Evolutionary conservation across 2,329 filamentous ascomycete species (phyloP).

Genomic region (Domatiomyces catenatus): DNA sequence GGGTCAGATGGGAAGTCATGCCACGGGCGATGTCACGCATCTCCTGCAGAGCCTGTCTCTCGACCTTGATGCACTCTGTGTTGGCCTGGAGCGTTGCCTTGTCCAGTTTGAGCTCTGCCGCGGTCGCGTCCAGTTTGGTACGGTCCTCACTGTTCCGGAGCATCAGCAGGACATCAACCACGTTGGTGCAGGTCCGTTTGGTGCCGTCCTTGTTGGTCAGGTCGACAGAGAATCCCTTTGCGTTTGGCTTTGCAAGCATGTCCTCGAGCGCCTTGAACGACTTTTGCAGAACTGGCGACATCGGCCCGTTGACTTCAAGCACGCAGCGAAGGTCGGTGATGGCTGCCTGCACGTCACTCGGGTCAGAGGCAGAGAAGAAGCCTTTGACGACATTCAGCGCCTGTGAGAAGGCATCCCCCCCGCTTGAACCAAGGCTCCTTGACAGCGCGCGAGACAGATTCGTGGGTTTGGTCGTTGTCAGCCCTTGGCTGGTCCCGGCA

Average conservation of each 20-base stretch:
- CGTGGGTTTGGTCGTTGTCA: slow-evolving; percentile 2
- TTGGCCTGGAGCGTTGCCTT: slow-evolving; percentile 11
- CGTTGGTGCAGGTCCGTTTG: slow-evolving; percentile 7
- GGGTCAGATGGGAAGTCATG: not conserved
- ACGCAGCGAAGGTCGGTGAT: slow-evolving; percentile 13
- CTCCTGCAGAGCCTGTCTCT: slow-evolving; percentile 12
- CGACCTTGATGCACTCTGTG: slow-evolving; percentile 11
- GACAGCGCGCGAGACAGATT: slow-evolving; percentile 9
- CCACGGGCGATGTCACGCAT: not conserved
- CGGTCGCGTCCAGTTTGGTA: slow-evolving; percentile 5
- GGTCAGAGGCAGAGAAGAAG: slow-evolving; percentile 14
- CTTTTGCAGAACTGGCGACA: slow-evolving; percentile 11
- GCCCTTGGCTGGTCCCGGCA: slow-evolving; percentile 7
- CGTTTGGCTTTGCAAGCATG: slow-evolving; percentile 10
- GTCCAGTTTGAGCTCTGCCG: slow-evolving; percentile 5
- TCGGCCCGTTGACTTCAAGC: slow-evolving; percentile 12
- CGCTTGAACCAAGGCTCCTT: slow-evolving; percentile 6
- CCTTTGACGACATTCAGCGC: slow-evolving; percentile 12
- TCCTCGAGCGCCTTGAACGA: slow-evolving; percentile 13
- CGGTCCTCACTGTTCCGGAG: slow-evolving; percentile 2
- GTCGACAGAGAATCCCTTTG: slow-evolving; percentile 6
- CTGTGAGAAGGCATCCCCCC: slow-evolving; percentile 10
- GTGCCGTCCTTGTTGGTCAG: slow-evolving; percentile 6
- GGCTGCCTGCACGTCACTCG: slow-evolving; percentile 12
- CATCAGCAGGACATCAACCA: slow-evolving; percentile 12